Percentiles rank a stretch among this genome's conserved stretches.
These are phyloP conservation scores for Yamadazyma blattariae DNA, from an alignment of 1,139 yeast genomes.

Conservation along the genomic window DNA sequence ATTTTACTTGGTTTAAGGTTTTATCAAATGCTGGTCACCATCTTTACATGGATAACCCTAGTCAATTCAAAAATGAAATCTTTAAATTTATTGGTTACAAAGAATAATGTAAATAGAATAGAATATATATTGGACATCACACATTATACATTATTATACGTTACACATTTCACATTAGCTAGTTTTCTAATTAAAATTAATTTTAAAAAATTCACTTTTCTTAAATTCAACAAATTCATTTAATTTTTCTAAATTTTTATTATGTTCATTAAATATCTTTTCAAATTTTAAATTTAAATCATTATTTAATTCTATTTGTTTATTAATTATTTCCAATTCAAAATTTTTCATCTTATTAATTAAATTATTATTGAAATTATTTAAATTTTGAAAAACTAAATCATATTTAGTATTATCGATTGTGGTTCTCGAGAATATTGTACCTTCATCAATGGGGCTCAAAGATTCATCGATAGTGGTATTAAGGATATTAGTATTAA, in stretches of 20 bases:
- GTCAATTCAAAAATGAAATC: conserved; percentile 31
- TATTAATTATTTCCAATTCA: conserved; percentile 13
- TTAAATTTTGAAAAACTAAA: conserved; percentile 3
- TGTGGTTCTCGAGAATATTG: neutral
- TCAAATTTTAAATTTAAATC: conserved; percentile 15
- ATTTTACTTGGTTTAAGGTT: conserved; percentile 36
- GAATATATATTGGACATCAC: neutral
- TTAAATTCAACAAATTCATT: conserved; percentile 9
- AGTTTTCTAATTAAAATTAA: neutral
- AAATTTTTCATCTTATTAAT: conserved; percentile 14
- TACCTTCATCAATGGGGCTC: conserved; percentile 2
- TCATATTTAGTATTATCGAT: conserved; percentile 2
- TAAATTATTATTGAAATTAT: conserved; percentile 7
- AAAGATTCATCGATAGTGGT: too few species aligned
- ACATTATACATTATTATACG: neutral
- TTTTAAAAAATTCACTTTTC: conserved; percentile 8
- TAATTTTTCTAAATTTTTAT: conserved; percentile 9
- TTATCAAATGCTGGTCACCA: conserved; percentile 73
- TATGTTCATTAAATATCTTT: conserved; percentile 9
- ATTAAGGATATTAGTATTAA: too few species aligned
- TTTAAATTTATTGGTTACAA: conserved; percentile 33
- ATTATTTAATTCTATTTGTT: conserved; percentile 12
- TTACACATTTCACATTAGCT: neutral
- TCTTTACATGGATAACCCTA: conserved; percentile 70
- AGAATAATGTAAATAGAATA: neutral